Evolutionary conservation across 805 yeast genomes (phyloP), one percentile per base, ranked within the genome.

Genomic region (Pichia paraexigua): DNA sequence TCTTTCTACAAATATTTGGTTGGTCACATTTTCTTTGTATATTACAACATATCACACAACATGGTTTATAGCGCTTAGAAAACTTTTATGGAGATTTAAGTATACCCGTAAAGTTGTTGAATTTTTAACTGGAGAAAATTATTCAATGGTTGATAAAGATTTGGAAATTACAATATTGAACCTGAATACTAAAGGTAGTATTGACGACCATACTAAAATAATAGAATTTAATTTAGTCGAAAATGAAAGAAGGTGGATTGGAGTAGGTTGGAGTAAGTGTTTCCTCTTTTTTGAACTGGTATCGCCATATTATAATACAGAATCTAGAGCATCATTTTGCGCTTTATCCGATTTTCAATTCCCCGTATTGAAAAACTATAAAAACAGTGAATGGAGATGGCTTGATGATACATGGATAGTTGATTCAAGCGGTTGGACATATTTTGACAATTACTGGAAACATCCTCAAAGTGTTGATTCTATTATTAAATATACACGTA

Each of bases 181-280:
- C 21, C 56, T 49, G 25, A 49, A 45, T 24, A 50, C 53, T 5
- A 54, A 44, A 22, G 49, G 25, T 11, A 48, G 35, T 24, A 28
- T 49, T 6, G 53, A 53, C 30, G 44, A 48, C 1, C 60, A 73
- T 32, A 74, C 74, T 22, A 79, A 78, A 56, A 67, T 73, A 3
- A 71, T 81, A 1, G 68, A 73, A 49, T 80, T 81, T 54, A 76
- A 73, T 46, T 65, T 81, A 1, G 60, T 76, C 40, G 83, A 82
- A 57, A 77, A 81, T 56, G 81, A 82, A 60, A 68, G 87, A 57
- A 66, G 85, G 45, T 80, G 85, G 84, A 37, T 80, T 3, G 85
- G 82, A 0, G 53, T 80, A 18, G 87, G 85, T 8, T 81, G 85
- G 85, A 64, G 75, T 40, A 70, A 71, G 46, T 65, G 68, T 18